These are phyloP conservation scores for Starmerella stigmatis DNA, from an alignment of 805 yeast species.

Conservation along the genomic window DNA sequence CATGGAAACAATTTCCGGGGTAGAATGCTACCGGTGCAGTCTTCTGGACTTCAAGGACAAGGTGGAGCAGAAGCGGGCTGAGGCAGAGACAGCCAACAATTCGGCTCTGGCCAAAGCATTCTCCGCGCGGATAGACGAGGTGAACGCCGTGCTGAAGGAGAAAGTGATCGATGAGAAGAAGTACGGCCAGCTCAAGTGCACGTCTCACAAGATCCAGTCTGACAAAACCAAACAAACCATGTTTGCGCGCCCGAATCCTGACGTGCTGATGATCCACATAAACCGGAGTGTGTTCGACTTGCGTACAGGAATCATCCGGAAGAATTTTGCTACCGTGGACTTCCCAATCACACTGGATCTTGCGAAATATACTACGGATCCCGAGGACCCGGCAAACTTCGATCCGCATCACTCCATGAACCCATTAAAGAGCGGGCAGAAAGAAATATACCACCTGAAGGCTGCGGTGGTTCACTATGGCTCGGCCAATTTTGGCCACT, in stretches of 20 bases:
- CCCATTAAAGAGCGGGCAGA: constrained; percentile 6
- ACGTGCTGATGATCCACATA: constrained; percentile 62
- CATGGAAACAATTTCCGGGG: constrained; percentile 84
- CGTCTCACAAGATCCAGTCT: constrained; percentile 61
- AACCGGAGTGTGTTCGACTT: constrained; percentile 92
- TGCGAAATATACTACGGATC: constrained; percentile 57
- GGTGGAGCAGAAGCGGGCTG: constrained; percentile 22
- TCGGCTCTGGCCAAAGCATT: constrained; percentile 28
- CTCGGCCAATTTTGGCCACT: constrained; percentile 95
- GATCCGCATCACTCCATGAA: constrained; percentile 74
- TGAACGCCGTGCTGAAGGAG: constrained; percentile 45
- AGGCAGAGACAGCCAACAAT: neutral
- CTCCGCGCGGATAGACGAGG: constrained; percentile 38
- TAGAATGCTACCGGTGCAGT: constrained; percentile 90
- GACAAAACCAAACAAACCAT: constrained; percentile 76
- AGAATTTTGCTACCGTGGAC: constrained; percentile 71
- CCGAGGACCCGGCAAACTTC: constrained; percentile 51
- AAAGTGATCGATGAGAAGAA: constrained; percentile 71
- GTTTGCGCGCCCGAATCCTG: constrained; percentile 66
- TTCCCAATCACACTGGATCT: constrained; percentile 64
- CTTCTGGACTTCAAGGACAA: constrained; percentile 34
- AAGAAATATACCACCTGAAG: constrained; percentile 49
- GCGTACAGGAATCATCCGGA: constrained; percentile 66
- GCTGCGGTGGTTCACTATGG: constrained; percentile 91
- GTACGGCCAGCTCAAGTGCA: constrained; percentile 61